These are phyloP conservation scores for Tetratostichococcus sp. DNA, from an alignment of 139 green algal genomes.

Conservation along the genomic window DNA sequence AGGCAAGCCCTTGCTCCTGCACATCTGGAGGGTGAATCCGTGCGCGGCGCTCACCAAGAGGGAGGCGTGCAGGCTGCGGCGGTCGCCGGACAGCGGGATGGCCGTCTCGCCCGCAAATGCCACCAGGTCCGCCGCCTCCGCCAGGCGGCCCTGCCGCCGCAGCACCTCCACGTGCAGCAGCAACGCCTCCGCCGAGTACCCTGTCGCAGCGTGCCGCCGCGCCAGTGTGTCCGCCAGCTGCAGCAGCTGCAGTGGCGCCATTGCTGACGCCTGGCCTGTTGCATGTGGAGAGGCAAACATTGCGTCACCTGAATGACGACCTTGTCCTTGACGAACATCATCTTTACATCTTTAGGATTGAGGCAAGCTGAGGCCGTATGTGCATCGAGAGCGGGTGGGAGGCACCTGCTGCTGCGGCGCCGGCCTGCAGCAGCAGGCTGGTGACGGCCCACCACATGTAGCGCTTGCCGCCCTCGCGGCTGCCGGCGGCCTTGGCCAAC, in stretches of 20 bases:
- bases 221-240: constrained; percentile 66
- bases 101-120: constrained; percentile 1
- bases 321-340: no score
- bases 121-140: constrained; percentile 31
- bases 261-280: not conserved
- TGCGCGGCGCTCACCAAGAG: constrained; percentile 25
- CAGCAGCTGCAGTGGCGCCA: constrained; percentile 49
- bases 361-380: no score
- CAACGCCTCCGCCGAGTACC: constrained; percentile 36
- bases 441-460: constrained; percentile 71
- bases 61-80: constrained; percentile 40
- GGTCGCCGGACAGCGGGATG: constrained; percentile 36
- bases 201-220: constrained; percentile 16
- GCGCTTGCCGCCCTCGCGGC: constrained; percentile 8
- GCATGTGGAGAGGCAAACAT: constrained; percentile 7
- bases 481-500: constrained; percentile 47
- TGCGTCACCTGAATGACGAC: no score
- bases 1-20: no score
- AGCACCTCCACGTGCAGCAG: constrained; percentile 62
- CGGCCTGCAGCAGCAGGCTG: constrained; percentile 49
- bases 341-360: no score
- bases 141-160: constrained; percentile 43
- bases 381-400: no score
- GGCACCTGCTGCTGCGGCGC: constrained; percentile 1
- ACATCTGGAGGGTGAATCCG: no score